phyloP scores from a whole-genome alignment of 2,329 filamentous ascomycete genomes.

The Fusarium tuaranense region DNA sequence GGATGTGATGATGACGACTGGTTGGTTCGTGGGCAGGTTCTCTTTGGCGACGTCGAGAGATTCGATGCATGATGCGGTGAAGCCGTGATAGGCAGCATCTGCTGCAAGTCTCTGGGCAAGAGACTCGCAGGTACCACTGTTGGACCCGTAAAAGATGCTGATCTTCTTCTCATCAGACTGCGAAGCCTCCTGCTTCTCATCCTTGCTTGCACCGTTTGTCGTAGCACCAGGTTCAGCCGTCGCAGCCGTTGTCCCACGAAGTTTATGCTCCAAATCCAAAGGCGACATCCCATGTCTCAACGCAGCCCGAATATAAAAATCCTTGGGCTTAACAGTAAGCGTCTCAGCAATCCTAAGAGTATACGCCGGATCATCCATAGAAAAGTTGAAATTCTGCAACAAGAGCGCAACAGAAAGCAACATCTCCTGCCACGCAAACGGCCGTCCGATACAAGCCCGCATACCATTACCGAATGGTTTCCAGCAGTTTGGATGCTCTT shows the following conservation, averaged over 20 bases:
- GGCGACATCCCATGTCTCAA: slow-evolving; percentile 58
- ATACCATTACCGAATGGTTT: slow-evolving; percentile 68
- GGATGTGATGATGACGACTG: slow-evolving; percentile 72
- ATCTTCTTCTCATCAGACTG: slow-evolving; percentile 51
- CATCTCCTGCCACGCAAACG: slow-evolving; percentile 67
- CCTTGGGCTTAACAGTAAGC: slow-evolving; percentile 70
- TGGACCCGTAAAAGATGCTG: slow-evolving; percentile 76
- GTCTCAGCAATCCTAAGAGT: slow-evolving; percentile 63
- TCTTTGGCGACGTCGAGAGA: slow-evolving; percentile 69
- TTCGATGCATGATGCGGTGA: slow-evolving; percentile 57
- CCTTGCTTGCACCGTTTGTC: slow-evolving; percentile 16
- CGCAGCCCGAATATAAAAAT: slow-evolving; percentile 68
- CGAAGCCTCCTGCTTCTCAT: not conserved
- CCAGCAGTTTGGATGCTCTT: slow-evolving; percentile 49
- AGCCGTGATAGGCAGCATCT: slow-evolving; percentile 67
- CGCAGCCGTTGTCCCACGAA: slow-evolving; percentile 11
- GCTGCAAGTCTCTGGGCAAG: slow-evolving; percentile 70
- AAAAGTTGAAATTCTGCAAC: slow-evolving; percentile 76
- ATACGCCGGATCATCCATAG: slow-evolving; percentile 68
- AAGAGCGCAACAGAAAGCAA: slow-evolving; percentile 63
- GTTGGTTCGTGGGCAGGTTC: slow-evolving; percentile 65
- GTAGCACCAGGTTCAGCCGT: slow-evolving; percentile 16
- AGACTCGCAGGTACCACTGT: slow-evolving; percentile 76
- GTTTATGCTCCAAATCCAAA: slow-evolving; percentile 52
- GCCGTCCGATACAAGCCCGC: slow-evolving; percentile 64